Evolutionary conservation across 2,329 filamentous ascomycete genomes (phyloP).

Genomic region (Cercospora citrullina): DNA sequence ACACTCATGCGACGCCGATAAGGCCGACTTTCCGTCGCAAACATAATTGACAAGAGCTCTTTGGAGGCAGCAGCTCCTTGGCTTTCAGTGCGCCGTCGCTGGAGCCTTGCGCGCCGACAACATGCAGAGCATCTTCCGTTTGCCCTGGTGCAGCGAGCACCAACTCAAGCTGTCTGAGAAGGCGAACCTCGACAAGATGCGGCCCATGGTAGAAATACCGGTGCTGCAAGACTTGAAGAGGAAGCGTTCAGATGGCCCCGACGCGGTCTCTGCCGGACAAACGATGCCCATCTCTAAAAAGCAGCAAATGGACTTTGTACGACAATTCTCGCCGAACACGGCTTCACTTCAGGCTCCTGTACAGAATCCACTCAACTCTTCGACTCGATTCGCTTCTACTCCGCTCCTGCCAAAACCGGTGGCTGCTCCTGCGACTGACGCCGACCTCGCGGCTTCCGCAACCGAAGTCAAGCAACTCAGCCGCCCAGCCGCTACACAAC

Average conservation of each 20-base stretch:
- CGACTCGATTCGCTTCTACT: not conserved
- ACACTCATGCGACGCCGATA: constrained; percentile 25
- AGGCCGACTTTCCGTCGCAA: constrained; percentile 28
- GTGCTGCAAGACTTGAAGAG: constrained; percentile 58
- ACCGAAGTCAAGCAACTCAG: not conserved
- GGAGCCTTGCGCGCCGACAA: constrained; percentile 31
- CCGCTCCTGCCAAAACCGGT: constrained; percentile 12
- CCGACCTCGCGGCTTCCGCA: constrained; percentile 7
- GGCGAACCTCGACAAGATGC: constrained; percentile 43
- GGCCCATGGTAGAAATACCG: constrained; percentile 49
- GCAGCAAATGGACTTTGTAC: constrained; percentile 34
- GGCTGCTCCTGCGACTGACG: constrained; percentile 7
- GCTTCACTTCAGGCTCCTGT: constrained; percentile 7
- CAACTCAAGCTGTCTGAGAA: constrained; percentile 36
- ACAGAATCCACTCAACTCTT: not conserved
- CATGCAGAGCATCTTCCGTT: constrained; percentile 55
- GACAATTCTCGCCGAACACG: constrained; percentile 16
- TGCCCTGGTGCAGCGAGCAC: constrained; percentile 48
- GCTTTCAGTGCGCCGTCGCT: constrained; percentile 24
- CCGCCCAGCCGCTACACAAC: not conserved
- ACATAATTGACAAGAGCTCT: constrained; percentile 21
- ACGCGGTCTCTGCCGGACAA: constrained; percentile 33
- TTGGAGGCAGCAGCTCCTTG: constrained; percentile 31
- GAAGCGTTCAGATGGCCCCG: constrained; percentile 55
- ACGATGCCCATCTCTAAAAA: constrained; percentile 28